Conservation (phyloP, 345 rosid genomes). For the Psidium friedrichsthalianum region DNA sequence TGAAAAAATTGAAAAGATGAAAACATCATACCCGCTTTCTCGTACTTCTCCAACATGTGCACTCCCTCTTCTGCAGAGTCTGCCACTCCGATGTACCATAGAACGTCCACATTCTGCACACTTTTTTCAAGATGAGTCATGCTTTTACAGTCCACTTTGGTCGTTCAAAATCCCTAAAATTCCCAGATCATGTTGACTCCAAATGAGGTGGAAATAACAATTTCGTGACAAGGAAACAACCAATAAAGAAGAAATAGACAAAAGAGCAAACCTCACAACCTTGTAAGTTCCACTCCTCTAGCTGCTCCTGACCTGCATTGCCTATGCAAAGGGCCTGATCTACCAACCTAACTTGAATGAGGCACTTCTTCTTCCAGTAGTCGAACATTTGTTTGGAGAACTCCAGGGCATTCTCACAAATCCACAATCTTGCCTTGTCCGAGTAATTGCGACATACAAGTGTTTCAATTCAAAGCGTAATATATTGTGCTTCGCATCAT, state of each 20-base stretch:
- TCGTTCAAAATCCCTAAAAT: not conserved
- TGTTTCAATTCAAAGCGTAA: too few relatives aligned
- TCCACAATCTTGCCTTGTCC: slow-evolving; percentile 48
- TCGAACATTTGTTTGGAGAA: slow-evolving; percentile 13
- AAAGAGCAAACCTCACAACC: slow-evolving; percentile 25
- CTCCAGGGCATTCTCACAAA: slow-evolving; percentile 29
- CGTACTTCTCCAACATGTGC: too few relatives aligned
- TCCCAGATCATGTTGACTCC: not conserved
- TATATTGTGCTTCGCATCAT: too few relatives aligned
- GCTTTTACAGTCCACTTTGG: too few relatives aligned
- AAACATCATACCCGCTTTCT: too few relatives aligned
- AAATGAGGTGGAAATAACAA: not conserved
- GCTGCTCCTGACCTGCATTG: too few relatives aligned
- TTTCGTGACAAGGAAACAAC: not conserved
- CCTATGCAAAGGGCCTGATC: slow-evolving; percentile 27
- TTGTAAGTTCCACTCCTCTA: too few relatives aligned
- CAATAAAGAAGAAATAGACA: not conserved
- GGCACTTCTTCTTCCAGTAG: slow-evolving; percentile 9
- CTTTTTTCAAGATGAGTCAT: too few relatives aligned
- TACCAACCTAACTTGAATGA: slow-evolving; percentile 20
- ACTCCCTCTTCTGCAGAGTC: too few relatives aligned
- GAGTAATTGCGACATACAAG: slow-evolving; percentile 29
- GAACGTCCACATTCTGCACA: too few relatives aligned
- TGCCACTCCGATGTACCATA: not conserved
- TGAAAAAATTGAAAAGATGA: not conserved